Evolutionary conservation across 2,329 filamentous ascomycete species (phyloP), one percentile per base, ranked within the genome.

Genomic region (Metarhizium rileyi): DNA sequence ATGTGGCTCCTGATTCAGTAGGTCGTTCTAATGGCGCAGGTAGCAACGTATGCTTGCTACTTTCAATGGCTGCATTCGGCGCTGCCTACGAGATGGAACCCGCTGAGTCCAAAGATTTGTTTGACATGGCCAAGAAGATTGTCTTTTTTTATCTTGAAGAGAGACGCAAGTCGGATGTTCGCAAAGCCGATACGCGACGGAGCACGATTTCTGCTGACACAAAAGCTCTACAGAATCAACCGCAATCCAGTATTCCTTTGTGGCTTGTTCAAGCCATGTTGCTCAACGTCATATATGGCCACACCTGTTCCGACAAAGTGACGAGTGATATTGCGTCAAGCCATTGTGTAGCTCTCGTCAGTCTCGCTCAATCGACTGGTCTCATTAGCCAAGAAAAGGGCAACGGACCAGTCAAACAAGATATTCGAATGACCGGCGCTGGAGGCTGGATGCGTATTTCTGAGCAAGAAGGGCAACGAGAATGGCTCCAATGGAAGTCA

Each of bases 251-350:
- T 56, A 91, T 90, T 2, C 91, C 91, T 0, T 76, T 96, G 38
- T 97, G 91, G 90, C 76, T 98, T 25, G 90, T 97, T 16, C 93
- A 97, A 67, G 89, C 91, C 0, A 97, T 97, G 91, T 74, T 97
- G 8, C 76, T 98, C 46, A 97, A 95, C 63, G 87, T 97, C 35
- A 87, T 96, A 16, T 97, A 95, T 63, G 91, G 91, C 14, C 88
- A 96, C 66, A 94, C 95, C 57, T 95, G 90, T 63, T 89, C 87
- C 35, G 91, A 97, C 64, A 91, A 94, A 70, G 84, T 83, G 48
- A 86, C 89, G 22, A 89, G 87, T 52, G 90, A 96, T 63, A 94
- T 95, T 60, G 91, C 91, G 1, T 90, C 86, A 55, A 95, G 87
- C 1, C 91, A 97, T 63, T 94, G 88, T 63, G 87, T 90, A 7